Conservation (phyloP, 371 early-diverging fungal genomes). For the Rhizopus arrhizus region DNA sequence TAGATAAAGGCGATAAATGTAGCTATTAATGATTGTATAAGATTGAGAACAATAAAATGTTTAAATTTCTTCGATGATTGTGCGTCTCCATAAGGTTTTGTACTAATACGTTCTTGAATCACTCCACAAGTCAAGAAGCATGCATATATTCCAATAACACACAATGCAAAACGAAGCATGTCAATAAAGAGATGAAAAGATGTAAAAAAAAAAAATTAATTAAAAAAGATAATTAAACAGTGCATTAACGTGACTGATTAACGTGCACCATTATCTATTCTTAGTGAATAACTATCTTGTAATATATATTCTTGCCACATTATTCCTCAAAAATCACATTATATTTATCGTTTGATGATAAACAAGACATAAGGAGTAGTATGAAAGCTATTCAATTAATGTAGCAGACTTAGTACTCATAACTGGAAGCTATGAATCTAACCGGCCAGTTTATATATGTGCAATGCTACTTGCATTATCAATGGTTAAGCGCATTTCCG, state of each 20-base stretch:
- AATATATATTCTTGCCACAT: too few species aligned
- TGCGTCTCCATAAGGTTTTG: conserved; percentile 72
- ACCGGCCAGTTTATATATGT: too few species aligned
- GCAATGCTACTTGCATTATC: too few species aligned
- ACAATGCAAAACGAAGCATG: conserved; percentile 72
- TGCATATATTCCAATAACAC: conserved; percentile 88
- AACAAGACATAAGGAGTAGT: too few species aligned
- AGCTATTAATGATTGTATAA: conserved; percentile 80
- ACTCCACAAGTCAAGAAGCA: conserved; percentile 96
- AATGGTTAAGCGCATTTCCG: too few species aligned
- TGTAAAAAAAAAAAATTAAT: background rate
- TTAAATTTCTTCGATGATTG: conserved; percentile 71
- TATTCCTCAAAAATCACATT: too few species aligned
- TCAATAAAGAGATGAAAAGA: background rate
- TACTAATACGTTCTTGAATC: conserved; percentile 90
- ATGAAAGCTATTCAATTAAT: too few species aligned
- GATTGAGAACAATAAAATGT: conserved; percentile 88
- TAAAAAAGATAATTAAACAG: background rate
- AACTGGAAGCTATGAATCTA: too few species aligned
- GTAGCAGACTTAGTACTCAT: too few species aligned
- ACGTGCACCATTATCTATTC: too few species aligned
- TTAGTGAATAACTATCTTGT: too few species aligned
- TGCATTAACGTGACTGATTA: background rate
- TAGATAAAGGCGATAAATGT: conserved; percentile 77
- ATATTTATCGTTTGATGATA: too few species aligned